These are phyloP conservation scores for Penicillium psychrofluorescens DNA, from an alignment of 495 filamentous ascomycete species.

Conservation along the genomic window DNA sequence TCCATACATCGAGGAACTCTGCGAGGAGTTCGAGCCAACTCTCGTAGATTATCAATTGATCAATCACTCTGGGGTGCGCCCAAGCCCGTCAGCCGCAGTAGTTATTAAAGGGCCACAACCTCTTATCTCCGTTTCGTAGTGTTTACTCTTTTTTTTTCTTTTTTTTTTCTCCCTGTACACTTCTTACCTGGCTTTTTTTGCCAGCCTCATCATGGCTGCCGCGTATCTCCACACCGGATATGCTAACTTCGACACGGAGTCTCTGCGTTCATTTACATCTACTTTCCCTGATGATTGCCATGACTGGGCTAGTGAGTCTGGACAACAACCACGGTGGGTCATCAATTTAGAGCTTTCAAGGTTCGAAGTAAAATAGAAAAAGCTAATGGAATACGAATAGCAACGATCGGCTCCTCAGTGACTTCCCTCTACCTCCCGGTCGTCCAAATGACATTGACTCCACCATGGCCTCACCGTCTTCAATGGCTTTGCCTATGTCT, in stretches of 20 bases:
- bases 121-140: no score
- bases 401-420: slow-evolving; percentile 16
- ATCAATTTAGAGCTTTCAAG: not conserved
- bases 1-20: not conserved
- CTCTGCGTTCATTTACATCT: slow-evolving; percentile 16
- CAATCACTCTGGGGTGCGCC: slow-evolving; percentile 7
- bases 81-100: not conserved
- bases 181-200: no score
- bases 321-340: slow-evolving; percentile 13
- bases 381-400: not conserved
- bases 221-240: slow-evolving; percentile 10
- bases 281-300: slow-evolving; percentile 18
- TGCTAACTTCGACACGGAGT: slow-evolving; percentile 10
- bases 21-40: not conserved
- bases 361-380: not conserved
- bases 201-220: slow-evolving; percentile 4
- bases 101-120: no score
- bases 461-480: no score
- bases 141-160: no score
- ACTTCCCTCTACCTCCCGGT: slow-evolving; percentile 15
- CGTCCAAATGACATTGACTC: not conserved
- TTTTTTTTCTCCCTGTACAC: no score
- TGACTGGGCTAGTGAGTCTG: slow-evolving; percentile 18
- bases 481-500: no score
- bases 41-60: slow-evolving; percentile 13